Conservation (phyloP, 75 land plant genomes). For the Ceratopteris richardii region DNA sequence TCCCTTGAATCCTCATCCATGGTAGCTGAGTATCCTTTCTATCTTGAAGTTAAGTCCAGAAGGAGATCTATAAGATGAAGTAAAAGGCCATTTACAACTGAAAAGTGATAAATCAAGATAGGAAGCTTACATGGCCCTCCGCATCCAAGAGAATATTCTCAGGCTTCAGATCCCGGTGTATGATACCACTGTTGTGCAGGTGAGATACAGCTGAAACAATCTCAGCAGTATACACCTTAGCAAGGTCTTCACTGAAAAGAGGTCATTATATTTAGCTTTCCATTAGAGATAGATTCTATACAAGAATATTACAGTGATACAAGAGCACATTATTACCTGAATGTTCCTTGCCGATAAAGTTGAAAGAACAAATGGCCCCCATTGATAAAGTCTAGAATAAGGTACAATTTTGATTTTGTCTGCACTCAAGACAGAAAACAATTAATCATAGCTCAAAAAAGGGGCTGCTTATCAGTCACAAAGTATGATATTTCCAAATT, state of each 20-base stretch:
- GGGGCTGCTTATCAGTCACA: too few relatives aligned
- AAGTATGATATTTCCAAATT: too few relatives aligned
- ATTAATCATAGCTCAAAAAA: too few relatives aligned
- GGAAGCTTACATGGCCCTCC: conserved; percentile 81
- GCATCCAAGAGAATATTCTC: conserved; percentile 93
- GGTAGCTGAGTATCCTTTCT: too few relatives aligned
- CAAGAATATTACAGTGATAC: not conserved
- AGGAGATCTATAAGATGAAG: too few relatives aligned
- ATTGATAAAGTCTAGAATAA: conserved; percentile 89
- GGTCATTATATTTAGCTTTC: not conserved
- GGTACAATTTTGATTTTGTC: conserved; percentile 88
- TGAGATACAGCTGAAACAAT: conserved; percentile 94
- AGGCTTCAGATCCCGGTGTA: conserved; percentile 96
- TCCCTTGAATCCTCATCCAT: too few relatives aligned
- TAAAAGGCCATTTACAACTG: too few relatives aligned
- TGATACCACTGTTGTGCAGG: conserved; percentile 87
- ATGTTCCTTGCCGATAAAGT: conserved; percentile 83
- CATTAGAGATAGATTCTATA: too few relatives aligned
- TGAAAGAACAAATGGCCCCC: conserved; percentile 98
- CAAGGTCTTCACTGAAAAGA: conserved; percentile 76
- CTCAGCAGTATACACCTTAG: conserved; percentile 91
- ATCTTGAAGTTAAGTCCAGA: too few relatives aligned
- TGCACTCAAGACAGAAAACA: conserved; percentile 23
- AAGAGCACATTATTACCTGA: conserved; percentile 52
- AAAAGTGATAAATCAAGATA: not conserved